phyloP scores from a whole-genome alignment of 2,329 filamentous ascomycete species.

The Metarhizium humberi region DNA sequence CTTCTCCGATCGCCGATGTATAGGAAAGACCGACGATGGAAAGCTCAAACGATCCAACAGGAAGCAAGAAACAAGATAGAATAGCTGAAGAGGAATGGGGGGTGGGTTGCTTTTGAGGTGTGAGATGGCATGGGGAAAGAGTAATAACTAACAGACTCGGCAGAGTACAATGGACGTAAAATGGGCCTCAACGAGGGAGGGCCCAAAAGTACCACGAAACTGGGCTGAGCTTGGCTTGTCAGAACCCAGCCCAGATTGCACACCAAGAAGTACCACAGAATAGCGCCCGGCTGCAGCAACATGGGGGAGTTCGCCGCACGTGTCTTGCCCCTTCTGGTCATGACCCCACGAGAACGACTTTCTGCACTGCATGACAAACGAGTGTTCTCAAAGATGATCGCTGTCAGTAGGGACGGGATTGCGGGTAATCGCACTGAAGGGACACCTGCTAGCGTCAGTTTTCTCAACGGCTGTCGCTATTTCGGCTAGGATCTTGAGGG shows the following conservation, averaged over 20 bases:
- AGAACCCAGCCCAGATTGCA: slow-evolving; percentile 3
- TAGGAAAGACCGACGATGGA: not conserved
- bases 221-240: slow-evolving; percentile 12
- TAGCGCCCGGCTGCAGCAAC: slow-evolving; percentile 6
- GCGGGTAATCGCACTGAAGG: slow-evolving; percentile 7
- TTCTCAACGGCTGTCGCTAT: slow-evolving; percentile 9
- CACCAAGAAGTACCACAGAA: slow-evolving; percentile 2
- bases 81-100: slow-evolving; percentile 2
- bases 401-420: slow-evolving; percentile 11
- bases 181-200: slow-evolving; percentile 7
- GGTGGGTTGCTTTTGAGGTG: slow-evolving; percentile 16
- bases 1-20: not conserved
- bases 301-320: slow-evolving; percentile 8
- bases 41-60: not conserved
- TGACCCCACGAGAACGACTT: slow-evolving; percentile 8
- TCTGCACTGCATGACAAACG: slow-evolving; percentile 4
- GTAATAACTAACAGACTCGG: slow-evolving; percentile 4
- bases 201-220: slow-evolving; percentile 11
- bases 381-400: slow-evolving; percentile 9
- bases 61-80: not conserved
- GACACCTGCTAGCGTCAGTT: slow-evolving; percentile 6
- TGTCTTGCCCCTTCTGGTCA: slow-evolving; percentile 5
- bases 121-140: slow-evolving; percentile 2
- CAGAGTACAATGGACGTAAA: slow-evolving; percentile 5
- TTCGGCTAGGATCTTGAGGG: not conserved